These are phyloP conservation scores for Pleurotus platypus DNA, from an alignment of 768 basidiomycete species.

Conservation along the genomic window DNA sequence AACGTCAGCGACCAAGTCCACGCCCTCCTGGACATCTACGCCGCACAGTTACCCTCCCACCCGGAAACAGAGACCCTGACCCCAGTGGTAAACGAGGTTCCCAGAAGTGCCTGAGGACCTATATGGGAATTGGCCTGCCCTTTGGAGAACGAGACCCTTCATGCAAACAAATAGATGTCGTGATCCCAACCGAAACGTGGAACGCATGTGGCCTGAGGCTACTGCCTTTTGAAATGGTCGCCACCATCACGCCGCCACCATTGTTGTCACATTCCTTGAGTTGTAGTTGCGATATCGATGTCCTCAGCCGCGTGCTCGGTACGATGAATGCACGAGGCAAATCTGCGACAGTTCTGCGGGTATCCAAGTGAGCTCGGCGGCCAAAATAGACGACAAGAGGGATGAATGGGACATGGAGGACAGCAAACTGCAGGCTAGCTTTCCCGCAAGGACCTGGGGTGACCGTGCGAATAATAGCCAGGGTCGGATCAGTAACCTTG, in stretches of 20 bases:
- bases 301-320: not conserved
- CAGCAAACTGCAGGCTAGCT: not conserved
- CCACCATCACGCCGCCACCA: not conserved
- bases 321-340: not conserved
- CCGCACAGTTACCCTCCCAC: too few relatives aligned
- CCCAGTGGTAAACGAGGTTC: too few relatives aligned
- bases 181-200: too few relatives aligned
- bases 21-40: too few relatives aligned
- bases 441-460: not conserved
- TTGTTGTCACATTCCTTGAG: not conserved
- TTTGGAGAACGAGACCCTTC: too few relatives aligned
- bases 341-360: not conserved
- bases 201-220: too few relatives aligned
- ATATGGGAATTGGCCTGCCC: too few relatives aligned
- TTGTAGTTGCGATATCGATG: not conserved
- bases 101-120: too few relatives aligned
- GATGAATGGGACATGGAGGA: not conserved
- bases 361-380: not conserved
- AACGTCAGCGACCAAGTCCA: too few relatives aligned
- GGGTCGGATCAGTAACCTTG: constrained; percentile 1
- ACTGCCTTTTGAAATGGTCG: not conserved
- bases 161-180: too few relatives aligned
- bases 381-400: not conserved
- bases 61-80: too few relatives aligned
- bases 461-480: not conserved